Evolutionary conservation across 164 flowering plant species (phyloP).

Genomic region (Chimonanthus praecox): DNA sequence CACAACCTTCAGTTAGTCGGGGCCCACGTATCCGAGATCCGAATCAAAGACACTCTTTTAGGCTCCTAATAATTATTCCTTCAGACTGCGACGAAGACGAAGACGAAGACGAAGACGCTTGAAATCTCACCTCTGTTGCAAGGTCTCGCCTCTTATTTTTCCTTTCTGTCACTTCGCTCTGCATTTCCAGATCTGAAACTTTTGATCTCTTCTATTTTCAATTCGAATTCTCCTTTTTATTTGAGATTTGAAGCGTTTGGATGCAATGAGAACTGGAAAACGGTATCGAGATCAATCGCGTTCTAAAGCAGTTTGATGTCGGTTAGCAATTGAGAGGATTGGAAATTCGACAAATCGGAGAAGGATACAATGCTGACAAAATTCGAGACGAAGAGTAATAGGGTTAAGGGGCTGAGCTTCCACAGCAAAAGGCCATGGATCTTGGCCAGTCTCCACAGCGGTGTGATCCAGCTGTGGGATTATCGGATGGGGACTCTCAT

Average conservation of each 20-base stretch:
- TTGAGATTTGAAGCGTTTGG: too few relatives aligned
- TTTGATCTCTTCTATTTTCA: neutral
- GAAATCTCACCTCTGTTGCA: neutral
- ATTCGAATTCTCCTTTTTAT: neutral
- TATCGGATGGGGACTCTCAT: conserved; percentile 40
- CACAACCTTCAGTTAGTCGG: too few relatives aligned
- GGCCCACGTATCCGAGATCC: too few relatives aligned
- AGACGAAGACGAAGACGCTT: too few relatives aligned
- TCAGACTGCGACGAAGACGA: too few relatives aligned
- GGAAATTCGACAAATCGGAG: neutral
- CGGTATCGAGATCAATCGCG: neutral
- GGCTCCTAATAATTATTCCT: too few relatives aligned
- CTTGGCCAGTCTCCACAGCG: conserved; percentile 38
- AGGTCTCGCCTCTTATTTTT: neutral
- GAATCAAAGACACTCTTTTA: too few relatives aligned
- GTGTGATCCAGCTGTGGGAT: conserved; percentile 42
- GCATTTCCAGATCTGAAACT: neutral
- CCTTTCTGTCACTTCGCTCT: neutral
- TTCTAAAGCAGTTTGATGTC: neutral
- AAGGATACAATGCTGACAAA: conserved; percentile 17
- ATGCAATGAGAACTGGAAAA: too few relatives aligned
- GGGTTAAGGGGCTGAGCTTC: conserved; percentile 40
- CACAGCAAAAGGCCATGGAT: conserved; percentile 44
- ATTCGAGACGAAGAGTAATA: conserved; percentile 41
- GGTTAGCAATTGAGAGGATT: neutral